These are phyloP conservation scores for Penicillium longicatenatum DNA, from an alignment of 495 filamentous ascomycete species.

Conservation along the genomic window DNA sequence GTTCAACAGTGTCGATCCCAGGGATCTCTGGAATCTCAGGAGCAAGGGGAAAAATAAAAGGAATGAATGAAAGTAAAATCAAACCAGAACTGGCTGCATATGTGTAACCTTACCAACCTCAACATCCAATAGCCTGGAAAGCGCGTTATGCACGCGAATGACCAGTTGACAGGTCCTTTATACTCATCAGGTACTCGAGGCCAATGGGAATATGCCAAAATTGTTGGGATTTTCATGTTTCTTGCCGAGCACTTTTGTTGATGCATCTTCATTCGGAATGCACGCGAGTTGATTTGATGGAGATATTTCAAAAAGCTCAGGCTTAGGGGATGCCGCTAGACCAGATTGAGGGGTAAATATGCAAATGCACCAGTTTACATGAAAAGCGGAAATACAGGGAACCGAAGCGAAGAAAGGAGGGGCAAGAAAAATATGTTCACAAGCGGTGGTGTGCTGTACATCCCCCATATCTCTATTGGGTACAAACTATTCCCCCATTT, in stretches of 20 bases:
- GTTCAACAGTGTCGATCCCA: too few species aligned
- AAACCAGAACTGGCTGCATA: neutral
- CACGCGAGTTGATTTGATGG: neutral
- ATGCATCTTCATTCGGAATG: neutral
- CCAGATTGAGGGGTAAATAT: slow-evolving; percentile 1
- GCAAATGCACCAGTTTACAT: slow-evolving; percentile 10
- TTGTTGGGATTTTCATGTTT: neutral
- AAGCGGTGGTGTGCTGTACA: neutral
- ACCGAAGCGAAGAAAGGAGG: slow-evolving; percentile 1
- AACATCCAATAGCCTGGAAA: neutral
- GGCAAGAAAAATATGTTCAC: neutral
- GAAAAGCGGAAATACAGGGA: slow-evolving; percentile 7
- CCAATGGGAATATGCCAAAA: neutral
- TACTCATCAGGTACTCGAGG: too few species aligned
- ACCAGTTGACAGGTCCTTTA: neutral
- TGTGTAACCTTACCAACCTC: neutral
- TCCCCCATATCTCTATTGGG: neutral
- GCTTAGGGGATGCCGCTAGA: neutral
- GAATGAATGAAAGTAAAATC: too few species aligned
- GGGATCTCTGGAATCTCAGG: neutral
- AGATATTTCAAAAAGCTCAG: neutral
- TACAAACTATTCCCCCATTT: slow-evolving; percentile 10
- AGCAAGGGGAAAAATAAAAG: neutral
- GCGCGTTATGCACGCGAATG: neutral
- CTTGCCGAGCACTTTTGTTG: neutral